Conservation (phyloP, 306 rosid species). For the Canavalia ensiformis region DNA sequence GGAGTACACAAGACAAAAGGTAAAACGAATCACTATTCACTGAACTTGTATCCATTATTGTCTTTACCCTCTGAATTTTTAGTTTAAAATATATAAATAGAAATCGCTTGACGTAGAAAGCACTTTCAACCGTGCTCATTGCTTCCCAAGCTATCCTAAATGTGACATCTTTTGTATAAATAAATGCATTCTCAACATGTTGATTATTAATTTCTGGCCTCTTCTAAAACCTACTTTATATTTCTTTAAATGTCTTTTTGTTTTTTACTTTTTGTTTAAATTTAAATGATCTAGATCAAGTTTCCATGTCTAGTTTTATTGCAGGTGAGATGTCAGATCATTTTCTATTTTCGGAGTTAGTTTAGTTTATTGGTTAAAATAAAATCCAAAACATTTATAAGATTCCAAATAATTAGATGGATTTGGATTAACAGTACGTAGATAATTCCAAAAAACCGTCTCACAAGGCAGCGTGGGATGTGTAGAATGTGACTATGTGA, state of each 20-base stretch:
- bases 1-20: constrained; percentile 42
- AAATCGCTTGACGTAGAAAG: constrained; percentile 35
- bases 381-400: not conserved
- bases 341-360: not conserved
- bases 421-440: not conserved
- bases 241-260: not conserved
- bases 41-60: not conserved
- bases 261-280: not conserved
- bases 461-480: not conserved
- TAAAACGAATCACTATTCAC: constrained; percentile 35
- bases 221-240: not conserved
- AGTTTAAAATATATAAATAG: constrained; percentile 13
- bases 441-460: not conserved
- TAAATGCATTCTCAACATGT: not conserved
- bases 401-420: not conserved
- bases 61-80: constrained; percentile 3
- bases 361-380: not conserved
- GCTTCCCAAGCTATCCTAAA: constrained; percentile 19
- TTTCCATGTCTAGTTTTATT: constrained; percentile 10
- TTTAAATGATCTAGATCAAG: not conserved
- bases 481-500: not conserved
- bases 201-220: not conserved
- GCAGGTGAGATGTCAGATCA: not conserved
- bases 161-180: constrained; percentile 30
- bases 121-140: constrained; percentile 51